Evolutionary conservation across 2,329 filamentous ascomycete genomes (phyloP), one percentile per base, ranked within the genome.

Genomic region (Parascedosporium putredinis): DNA sequence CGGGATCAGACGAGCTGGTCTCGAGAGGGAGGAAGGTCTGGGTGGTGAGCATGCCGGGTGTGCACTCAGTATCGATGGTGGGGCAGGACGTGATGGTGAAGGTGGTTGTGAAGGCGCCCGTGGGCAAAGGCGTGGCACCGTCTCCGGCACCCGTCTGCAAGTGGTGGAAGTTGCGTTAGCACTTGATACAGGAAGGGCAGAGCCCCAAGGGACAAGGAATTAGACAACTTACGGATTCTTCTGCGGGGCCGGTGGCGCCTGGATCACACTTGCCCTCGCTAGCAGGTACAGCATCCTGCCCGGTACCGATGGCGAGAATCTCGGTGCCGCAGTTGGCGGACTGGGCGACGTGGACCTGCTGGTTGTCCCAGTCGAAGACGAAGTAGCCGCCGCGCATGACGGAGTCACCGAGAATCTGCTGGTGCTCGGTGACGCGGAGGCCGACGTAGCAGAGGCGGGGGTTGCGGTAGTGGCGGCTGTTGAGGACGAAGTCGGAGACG

Each of bases 401-500:
- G 22, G 66, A 64, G 55, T 71, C 68, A 14, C 69, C 69, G 9
- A 72, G 60, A 12, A 72, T 68, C 55, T 70, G 67, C 59, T 70
- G 67, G 31, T 66, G 65, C n/a, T 58, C 60, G 4, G 64, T 66
- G 5, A 62, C 31, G n/a, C 63, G 58, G 1, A 72, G 57, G 22
- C 72, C 72, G 10, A 72, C 62, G 45, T 68, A 64, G 60, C 72
- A 75, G 36, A 57, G 62, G 6, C 27, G 20, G 6, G 12, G 22
- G 46, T 48, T 40, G 10, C 56, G 55, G 12, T 58, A 57, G 44
- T 63, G 56, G 10, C 65, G 57, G 23, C 67, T 53, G 53, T 74
- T 63, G 50, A 76, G 65, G 55, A 78, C 69, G 47, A 78, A 74
- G 55, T 79, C 74, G 52, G 60, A 62, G 14, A 72, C 62, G 4